Evolutionary conservation across 208 protist species (phyloP), one percentile per base, ranked within the genome.

Genomic region (Leishmania martiniquensis): DNA sequence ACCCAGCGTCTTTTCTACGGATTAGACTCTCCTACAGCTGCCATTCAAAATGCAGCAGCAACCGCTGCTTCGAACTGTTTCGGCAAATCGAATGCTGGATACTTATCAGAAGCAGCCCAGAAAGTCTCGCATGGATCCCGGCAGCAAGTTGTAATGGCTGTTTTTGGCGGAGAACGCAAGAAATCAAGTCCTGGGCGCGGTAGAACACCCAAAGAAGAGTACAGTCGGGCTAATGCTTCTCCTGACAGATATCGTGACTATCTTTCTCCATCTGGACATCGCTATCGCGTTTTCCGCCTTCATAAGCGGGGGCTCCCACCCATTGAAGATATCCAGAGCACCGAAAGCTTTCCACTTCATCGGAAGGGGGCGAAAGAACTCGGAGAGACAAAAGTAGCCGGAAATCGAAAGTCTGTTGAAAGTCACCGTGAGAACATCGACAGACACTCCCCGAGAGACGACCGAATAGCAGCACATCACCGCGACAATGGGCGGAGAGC

Each of bases 1-100:
- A 63, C 34, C 22, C 45, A 78, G 6, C 78, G 67, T 29, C 37
- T 42, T 0, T 22, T 83, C 9, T 83, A 77, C 39, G 78, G 66
- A 0, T 32, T 78, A 12, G 72, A 75, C 34, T 78, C 78, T 49
- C 54, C 62, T 12, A 62, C 49, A 4, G 68, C 73, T 25, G 51
- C 72, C 22, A 52, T 78, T 29, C 78, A 45, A 57, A 57, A 67
- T 59, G 78, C 67, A 13, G 63, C 71, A 22, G 15, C 39, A 1
- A 49, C 37, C 45, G 42, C 45, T 62, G 44, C 10, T 69, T n/a
- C 52, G 29, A 12, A 34, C 32, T 51, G 10, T 29, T 32, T 39
- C 20, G 52, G 32, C 1, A 74, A 44, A 60, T 45, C 32, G 22
- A 74, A 74, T 42, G 34, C 29, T 12, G 45, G 9, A 45, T 44